Percentiles rank a stretch among this genome's conserved stretches.
Evolutionary conservation across 1,284 basidiomycete genomes (phyloP).

Genomic region (Ceratobasidium theobromae): DNA sequence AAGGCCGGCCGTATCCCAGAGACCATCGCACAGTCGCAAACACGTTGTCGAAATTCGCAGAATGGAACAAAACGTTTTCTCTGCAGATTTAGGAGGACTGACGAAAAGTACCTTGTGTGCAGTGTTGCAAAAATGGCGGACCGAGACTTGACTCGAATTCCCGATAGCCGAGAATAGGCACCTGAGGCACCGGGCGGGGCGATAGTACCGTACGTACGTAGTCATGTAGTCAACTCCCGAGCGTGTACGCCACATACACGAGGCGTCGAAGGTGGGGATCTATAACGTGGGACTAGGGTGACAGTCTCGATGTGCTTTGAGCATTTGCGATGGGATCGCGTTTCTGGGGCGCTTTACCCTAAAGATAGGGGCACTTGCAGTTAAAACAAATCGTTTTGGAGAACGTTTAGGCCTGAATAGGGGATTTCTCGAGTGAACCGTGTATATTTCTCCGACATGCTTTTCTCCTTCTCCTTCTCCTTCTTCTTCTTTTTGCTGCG

Average conservation of each 20-base stretch:
- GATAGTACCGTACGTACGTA: slow-evolving; percentile 22
- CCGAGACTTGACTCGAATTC: slow-evolving; percentile 19
- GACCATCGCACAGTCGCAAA: no score
- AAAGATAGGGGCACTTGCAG: slow-evolving; percentile 30
- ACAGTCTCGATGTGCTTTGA: not conserved
- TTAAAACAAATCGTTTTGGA: no score
- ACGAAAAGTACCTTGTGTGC: not conserved
- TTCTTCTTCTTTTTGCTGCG: not conserved
- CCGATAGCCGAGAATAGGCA: not conserved
- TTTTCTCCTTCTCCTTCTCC: not conserved
- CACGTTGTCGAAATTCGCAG: slow-evolving; percentile 30
- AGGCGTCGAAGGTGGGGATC: slow-evolving; percentile 13
- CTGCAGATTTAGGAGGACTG: not conserved
- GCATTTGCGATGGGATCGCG: not conserved
- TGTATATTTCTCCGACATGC: no score
- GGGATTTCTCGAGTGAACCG: no score
- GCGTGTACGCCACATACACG: slow-evolving; percentile 12
- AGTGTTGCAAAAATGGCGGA: no score
- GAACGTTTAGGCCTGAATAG: no score
- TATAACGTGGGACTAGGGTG: slow-evolving; percentile 18
- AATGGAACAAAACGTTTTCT: not conserved
- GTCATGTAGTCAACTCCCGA: slow-evolving; percentile 18
- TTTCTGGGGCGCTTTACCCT: slow-evolving; percentile 9
- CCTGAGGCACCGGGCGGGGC: slow-evolving; percentile 18
- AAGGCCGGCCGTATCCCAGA: no score